A percentile compares a stretch with the other conserved stretches of the same genome.
phyloP scores from a whole-genome alignment of 2,329 filamentous ascomycete species.

The Penicillium sp. region DNA sequence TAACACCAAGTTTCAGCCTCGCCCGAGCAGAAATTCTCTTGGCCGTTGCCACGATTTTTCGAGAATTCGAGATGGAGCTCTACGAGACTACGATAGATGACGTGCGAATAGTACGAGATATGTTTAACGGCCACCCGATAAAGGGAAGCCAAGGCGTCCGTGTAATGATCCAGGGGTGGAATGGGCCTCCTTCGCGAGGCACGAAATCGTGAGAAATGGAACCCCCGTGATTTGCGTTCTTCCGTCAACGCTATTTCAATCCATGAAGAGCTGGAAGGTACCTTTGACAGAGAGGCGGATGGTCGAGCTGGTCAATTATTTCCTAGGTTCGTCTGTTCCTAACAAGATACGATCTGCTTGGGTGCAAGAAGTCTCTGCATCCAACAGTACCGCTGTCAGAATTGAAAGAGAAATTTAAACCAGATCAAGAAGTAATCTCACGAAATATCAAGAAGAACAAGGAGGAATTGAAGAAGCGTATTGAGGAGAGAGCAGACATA shows the following conservation, averaged over 20 bases:
- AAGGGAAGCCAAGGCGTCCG: slow-evolving; percentile 22
- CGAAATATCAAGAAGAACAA: too few relatives aligned
- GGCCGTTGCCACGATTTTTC: slow-evolving; percentile 30
- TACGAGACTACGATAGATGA: slow-evolving; percentile 35
- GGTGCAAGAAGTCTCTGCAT: too few relatives aligned
- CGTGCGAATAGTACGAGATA: slow-evolving; percentile 28
- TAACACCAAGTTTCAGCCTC: slow-evolving; percentile 22
- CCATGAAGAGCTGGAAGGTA: neutral
- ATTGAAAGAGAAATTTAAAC: too few relatives aligned
- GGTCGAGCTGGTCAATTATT: too few relatives aligned
- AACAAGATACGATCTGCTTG: too few relatives aligned
- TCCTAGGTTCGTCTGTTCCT: too few relatives aligned
- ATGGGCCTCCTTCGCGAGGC: neutral
- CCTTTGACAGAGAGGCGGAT: too few relatives aligned
- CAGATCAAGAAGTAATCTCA: too few relatives aligned
- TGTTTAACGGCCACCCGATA: slow-evolving; percentile 20
- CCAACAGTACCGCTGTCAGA: too few relatives aligned
- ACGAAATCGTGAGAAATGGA: neutral
- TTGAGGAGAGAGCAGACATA: too few relatives aligned
- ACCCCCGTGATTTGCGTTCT: too few relatives aligned
- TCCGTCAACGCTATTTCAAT: neutral
- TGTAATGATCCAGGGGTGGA: slow-evolving; percentile 13
- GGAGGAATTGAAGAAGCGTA: too few relatives aligned
- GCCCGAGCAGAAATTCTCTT: slow-evolving; percentile 37
- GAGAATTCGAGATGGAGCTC: slow-evolving; percentile 33